Percentiles rank a stretch among this genome's conserved stretches.
Conservation (phyloP, 164 flowering plant species). For the grape (Vitis vinifera) region ASM3070453v1 NC_081817.1:2372501-2373000, state of each 20-base stretch:
- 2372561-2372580: constrained; percentile 71
- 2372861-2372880: constrained; percentile 70
- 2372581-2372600: constrained; percentile 86
- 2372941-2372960: constrained; percentile 70
- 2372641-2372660: constrained; percentile 95
- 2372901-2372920: constrained; percentile 65
- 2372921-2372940: constrained; percentile 75
- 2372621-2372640: constrained; percentile 82
- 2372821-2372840: constrained; percentile 85
- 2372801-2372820: constrained; percentile 83
- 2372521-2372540: constrained; percentile 80
- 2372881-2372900: constrained; percentile 80
- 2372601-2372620: constrained; percentile 83
- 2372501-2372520: constrained; percentile 86
- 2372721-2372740: constrained; percentile 85
- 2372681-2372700: constrained; percentile 87
- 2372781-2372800: constrained; percentile 69
- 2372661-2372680: constrained; percentile 84
- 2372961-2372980: constrained; percentile 74
- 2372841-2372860: constrained; percentile 77
- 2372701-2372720: constrained; percentile 90
- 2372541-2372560: constrained; percentile 88
- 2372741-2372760: constrained; percentile 91
- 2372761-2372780: constrained; percentile 82
- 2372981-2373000: constrained; percentile 84